phyloP scores from a whole-genome alignment of 345 rosid genomes.

The Sisymbrium altissimum region DNA sequence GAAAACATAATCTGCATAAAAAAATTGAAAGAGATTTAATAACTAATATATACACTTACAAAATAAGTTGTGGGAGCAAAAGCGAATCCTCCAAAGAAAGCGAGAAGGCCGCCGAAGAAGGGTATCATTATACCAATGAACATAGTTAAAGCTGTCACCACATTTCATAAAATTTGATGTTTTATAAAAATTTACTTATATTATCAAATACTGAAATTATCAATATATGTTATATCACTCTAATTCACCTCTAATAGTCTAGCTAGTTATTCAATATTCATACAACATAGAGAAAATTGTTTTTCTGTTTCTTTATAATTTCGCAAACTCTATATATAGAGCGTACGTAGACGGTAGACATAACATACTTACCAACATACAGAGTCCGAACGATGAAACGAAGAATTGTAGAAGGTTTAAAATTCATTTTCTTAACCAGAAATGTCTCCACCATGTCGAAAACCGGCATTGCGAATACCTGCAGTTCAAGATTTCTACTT shows the following conservation, averaged over 20 bases:
- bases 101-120: conserved; percentile 72
- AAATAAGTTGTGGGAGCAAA: conserved; percentile 80
- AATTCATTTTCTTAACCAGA: conserved; percentile 44
- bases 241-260: background rate
- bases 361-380: conserved; percentile 53
- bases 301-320: background rate
- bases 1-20: background rate
- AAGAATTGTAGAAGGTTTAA: conserved; percentile 46
- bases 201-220: background rate
- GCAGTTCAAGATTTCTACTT: background rate
- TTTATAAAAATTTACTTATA: too few relatives aligned
- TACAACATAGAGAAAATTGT: background rate
- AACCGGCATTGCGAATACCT: conserved; percentile 68
- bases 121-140: conserved; percentile 64
- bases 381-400: conserved; percentile 45
- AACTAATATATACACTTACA: conserved; percentile 37
- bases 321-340: background rate
- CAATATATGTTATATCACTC: background rate
- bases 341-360: background rate
- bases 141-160: conserved; percentile 53
- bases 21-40: background rate
- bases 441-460: conserved; percentile 61
- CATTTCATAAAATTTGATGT: background rate
- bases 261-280: too few relatives aligned
- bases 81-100: conserved; percentile 81